phyloP scores from a whole-genome alignment of 2,329 filamentous ascomycete species.

The Fusarium clavum region DNA sequence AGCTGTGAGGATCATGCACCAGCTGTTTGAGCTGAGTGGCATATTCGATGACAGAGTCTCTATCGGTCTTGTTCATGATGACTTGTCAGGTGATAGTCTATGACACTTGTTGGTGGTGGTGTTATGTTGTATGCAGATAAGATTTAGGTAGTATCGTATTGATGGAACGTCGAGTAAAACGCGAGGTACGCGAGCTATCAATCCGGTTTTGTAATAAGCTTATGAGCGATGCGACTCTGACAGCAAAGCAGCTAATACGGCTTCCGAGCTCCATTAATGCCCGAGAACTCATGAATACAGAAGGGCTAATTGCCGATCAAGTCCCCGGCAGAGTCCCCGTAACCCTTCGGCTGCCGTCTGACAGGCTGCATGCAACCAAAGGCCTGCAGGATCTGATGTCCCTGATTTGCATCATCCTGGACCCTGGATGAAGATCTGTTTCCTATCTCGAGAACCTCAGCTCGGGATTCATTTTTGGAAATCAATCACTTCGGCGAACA shows the following conservation, averaged over 20 bases:
- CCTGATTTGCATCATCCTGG: neutral
- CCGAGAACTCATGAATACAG: neutral
- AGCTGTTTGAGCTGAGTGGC: conserved; percentile 23
- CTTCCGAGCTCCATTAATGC: conserved; percentile 13
- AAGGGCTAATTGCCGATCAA: neutral
- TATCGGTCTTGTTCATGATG: conserved; percentile 28
- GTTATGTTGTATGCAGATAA: neutral
- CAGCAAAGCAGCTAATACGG: neutral
- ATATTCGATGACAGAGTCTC: conserved; percentile 32
- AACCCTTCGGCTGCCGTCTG: conserved; percentile 26
- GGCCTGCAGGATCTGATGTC: neutral
- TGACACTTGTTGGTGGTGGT: neutral
- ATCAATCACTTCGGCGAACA: neutral
- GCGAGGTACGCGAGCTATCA: neutral
- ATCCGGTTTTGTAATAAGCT: conserved; percentile 8
- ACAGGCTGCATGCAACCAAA: neutral
- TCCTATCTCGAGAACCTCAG: conserved; percentile 15
- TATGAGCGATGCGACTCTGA: neutral
- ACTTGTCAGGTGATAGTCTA: neutral
- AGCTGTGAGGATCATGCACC: conserved; percentile 34
- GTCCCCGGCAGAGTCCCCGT: conserved; percentile 22
- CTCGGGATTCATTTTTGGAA: neutral
- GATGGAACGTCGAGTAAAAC: conserved; percentile 1
- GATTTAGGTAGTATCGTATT: neutral
- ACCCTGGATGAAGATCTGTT: neutral